Evolutionary conservation across 1,284 basidiomycete genomes (phyloP).

Genomic region (Vanrija sp.): DNA sequence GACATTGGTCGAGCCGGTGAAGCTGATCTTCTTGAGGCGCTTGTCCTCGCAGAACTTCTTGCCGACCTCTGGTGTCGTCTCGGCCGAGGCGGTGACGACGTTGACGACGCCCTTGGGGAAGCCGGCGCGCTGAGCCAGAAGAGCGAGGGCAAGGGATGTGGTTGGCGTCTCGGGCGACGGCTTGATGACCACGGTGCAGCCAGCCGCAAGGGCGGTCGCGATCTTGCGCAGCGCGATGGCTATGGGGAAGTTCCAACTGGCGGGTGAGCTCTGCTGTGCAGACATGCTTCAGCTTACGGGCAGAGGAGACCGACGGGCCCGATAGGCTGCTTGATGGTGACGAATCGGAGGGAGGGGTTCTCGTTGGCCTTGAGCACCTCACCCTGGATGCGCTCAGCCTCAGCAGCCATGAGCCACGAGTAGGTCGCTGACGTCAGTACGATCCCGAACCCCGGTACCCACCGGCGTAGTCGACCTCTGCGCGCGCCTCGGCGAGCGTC

Average conservation of each 20-base stretch:
- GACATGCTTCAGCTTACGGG: conserved; percentile 21
- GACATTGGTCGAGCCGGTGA: conserved; percentile 74
- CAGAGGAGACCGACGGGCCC: conserved; percentile 52
- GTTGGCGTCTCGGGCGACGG: conserved; percentile 85
- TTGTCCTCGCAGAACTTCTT: conserved; percentile 29
- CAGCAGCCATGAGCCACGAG: conserved; percentile 53
- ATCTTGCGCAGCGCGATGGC: conserved; percentile 73
- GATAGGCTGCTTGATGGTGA: conserved; percentile 59
- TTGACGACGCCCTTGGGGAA: conserved; percentile 88
- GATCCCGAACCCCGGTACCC: background rate
- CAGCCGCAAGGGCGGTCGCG: conserved; percentile 74
- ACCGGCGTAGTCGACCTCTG: conserved; percentile 62
- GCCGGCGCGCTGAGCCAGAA: conserved; percentile 49
- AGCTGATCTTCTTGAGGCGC: conserved; percentile 66
- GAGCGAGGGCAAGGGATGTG: conserved; percentile 64
- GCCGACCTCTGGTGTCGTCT: conserved; percentile 38
- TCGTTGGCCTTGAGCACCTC: conserved; percentile 55
- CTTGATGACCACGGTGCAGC: conserved; percentile 49
- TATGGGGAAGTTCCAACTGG: conserved; percentile 71
- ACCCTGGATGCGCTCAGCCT: conserved; percentile 65
- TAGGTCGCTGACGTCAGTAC: conserved; percentile 7
- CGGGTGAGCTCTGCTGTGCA: background rate
- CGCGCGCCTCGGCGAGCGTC: conserved; percentile 70
- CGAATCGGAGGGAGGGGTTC: conserved; percentile 17
- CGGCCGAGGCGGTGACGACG: conserved; percentile 69